These are phyloP conservation scores for Cicer bijugum DNA, from an alignment of 306 rosid species.

Conservation along the genomic window DNA sequence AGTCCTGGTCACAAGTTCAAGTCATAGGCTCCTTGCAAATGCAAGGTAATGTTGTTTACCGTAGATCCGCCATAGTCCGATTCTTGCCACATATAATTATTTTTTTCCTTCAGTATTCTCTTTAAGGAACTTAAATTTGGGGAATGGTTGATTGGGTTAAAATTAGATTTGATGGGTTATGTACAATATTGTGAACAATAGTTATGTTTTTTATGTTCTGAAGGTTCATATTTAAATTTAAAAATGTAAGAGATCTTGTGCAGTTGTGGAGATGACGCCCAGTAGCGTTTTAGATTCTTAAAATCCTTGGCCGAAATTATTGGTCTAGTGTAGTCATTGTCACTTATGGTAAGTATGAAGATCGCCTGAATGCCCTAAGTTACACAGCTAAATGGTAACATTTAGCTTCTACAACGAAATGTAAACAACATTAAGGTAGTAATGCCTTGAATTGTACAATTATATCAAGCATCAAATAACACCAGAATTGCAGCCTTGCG, in stretches of 20 bases:
- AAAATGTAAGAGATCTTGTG: constrained; percentile 16
- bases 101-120: not conserved
- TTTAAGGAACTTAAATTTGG: constrained; percentile 8
- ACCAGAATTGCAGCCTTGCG: not conserved
- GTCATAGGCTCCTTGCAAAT: constrained; percentile 6
- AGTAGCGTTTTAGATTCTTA: not conserved
- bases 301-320: constrained; percentile 15
- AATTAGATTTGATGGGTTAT: constrained; percentile 17
- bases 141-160: constrained; percentile 26
- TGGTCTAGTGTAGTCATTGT: constrained; percentile 8
- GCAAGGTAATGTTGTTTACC: not conserved
- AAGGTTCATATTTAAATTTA: constrained; percentile 25
- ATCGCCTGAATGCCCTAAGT: not conserved
- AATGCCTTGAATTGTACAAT: constrained; percentile 4
- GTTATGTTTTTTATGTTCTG: constrained; percentile 20
- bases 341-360: not conserved
- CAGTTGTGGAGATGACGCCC: constrained; percentile 5
- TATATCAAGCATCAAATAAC: not conserved
- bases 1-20: not conserved
- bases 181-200: not conserved
- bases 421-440: not conserved
- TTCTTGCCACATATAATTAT: not conserved
- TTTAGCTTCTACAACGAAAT: constrained; percentile 13
- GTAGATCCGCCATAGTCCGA: not conserved
- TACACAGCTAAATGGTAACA: not conserved